Evolutionary conservation across 345 rosid species (phyloP).

Genomic region (Camelina laxa): DNA sequence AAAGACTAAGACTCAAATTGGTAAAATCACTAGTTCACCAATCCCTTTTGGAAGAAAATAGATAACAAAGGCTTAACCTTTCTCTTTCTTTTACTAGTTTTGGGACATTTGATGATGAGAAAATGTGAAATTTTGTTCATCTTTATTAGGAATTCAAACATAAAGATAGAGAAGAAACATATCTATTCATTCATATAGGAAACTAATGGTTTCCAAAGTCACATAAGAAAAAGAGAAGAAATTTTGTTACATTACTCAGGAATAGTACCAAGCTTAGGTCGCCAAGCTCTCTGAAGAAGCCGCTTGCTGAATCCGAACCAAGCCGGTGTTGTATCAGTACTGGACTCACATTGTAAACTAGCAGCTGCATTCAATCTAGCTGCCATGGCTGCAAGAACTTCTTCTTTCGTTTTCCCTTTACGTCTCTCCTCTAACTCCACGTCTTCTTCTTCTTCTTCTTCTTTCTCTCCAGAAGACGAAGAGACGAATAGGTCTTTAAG

Average conservation of each 20-base stretch:
- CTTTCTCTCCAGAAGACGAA: constrained; percentile 44
- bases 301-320: constrained; percentile 75
- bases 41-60: background rate
- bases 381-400: constrained; percentile 41
- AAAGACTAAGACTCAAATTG: background rate
- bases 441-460: constrained; percentile 14
- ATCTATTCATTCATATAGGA: constrained; percentile 10
- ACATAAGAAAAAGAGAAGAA: constrained; percentile 17
- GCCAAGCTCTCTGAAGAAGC: constrained; percentile 70
- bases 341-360: constrained; percentile 13
- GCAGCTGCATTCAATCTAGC: constrained; percentile 31
- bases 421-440: background rate
- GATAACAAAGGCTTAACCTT: background rate
- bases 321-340: constrained; percentile 50
- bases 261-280: constrained; percentile 71
- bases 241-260: constrained; percentile 49
- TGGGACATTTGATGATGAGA: background rate
- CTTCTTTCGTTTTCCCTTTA: constrained; percentile 42
- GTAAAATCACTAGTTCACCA: background rate
- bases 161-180: background rate
- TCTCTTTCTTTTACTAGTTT: too few relatives aligned
- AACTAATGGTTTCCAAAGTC: constrained; percentile 25
- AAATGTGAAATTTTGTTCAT: constrained; percentile 4
- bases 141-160: background rate
- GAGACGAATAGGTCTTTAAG: constrained; percentile 77